phyloP scores from a whole-genome alignment of 345 rosid species.

The Anacardium occidentale region DNA sequence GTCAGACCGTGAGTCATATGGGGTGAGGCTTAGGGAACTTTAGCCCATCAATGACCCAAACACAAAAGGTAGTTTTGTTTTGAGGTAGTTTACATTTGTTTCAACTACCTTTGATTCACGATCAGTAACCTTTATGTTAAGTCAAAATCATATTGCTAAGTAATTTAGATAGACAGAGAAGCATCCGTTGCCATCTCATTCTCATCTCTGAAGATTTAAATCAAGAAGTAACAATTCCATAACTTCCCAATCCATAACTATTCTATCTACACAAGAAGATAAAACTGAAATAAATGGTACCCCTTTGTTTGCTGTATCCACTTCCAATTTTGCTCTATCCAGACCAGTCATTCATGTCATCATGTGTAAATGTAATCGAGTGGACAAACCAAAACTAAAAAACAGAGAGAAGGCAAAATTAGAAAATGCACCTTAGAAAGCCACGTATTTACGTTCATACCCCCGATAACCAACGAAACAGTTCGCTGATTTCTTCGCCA shows the following conservation, averaged over 20 bases:
- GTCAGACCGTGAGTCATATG: not conserved
- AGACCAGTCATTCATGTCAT: slow-evolving; percentile 8
- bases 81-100: no score
- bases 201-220: no score
- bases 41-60: no score
- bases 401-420: not conserved
- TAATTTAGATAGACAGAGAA: not conserved
- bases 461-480: slow-evolving; percentile 90
- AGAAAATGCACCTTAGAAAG: not conserved
- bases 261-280: slow-evolving; percentile 15
- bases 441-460: slow-evolving; percentile 37
- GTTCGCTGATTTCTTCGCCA: slow-evolving; percentile 90
- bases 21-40: not conserved
- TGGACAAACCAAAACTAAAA: slow-evolving; percentile 15
- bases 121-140: no score
- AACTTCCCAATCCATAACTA: not conserved
- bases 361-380: slow-evolving; percentile 1
- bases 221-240: not conserved
- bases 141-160: no score
- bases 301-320: not conserved
- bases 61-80: no score
- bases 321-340: slow-evolving; percentile 26
- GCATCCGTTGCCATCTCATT: not conserved
- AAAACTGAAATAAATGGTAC: not conserved
- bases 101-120: no score